These are phyloP conservation scores for Thraustotheca clavata DNA, from an alignment of 352 stramenopile genomes.

Conservation along the genomic window DNA sequence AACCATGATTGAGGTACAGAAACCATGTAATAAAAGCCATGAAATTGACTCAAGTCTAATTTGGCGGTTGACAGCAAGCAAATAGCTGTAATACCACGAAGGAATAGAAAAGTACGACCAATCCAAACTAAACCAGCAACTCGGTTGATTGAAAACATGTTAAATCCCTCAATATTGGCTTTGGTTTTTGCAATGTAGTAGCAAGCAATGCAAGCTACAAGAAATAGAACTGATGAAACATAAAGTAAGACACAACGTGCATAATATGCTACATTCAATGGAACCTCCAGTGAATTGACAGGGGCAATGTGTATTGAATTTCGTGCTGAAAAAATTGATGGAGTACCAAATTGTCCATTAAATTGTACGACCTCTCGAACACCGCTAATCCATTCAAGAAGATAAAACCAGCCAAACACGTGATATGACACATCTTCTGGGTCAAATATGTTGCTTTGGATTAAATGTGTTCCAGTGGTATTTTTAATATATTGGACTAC, in stretches of 20 bases:
- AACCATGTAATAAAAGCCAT: background rate
- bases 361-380: slow-evolving; percentile 1
- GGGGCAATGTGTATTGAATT: background rate
- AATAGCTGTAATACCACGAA: background rate
- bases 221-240: background rate
- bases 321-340: background rate
- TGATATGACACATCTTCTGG: background rate
- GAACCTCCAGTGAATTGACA: slow-evolving; percentile 4
- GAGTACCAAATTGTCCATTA: background rate
- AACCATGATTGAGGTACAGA: background rate
- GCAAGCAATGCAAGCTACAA: background rate
- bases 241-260: background rate
- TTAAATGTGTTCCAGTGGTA: background rate
- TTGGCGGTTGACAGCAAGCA: slow-evolving; percentile 1
- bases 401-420: slow-evolving; percentile 5
- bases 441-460: background rate
- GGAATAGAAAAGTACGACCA: slow-evolving; percentile 3
- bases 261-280: slow-evolving; percentile 4
- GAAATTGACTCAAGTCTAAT: background rate
- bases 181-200: background rate
- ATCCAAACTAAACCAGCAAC: slow-evolving; percentile 12
- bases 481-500: background rate
- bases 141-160: slow-evolving; percentile 8
- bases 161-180: background rate
- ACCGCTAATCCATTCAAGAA: background rate